phyloP scores from a whole-genome alignment of 805 yeast genomes.

The Candida orba region DNA sequence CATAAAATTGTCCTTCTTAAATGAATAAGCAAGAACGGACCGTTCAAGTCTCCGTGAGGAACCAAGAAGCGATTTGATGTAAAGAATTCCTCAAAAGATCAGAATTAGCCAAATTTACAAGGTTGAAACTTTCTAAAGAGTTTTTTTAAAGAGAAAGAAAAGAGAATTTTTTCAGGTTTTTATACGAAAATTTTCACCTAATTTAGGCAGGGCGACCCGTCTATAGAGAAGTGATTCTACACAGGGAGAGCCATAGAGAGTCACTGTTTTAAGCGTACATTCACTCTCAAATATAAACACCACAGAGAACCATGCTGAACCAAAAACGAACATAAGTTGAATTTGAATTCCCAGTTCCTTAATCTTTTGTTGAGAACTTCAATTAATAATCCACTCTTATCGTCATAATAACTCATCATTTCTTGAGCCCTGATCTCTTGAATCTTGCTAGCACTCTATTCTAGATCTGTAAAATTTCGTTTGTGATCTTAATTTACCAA shows the following conservation, averaged over 20 bases:
- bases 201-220: too few species aligned
- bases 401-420: conserved; percentile 95
- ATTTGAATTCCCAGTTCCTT: conserved; percentile 57
- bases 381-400: conserved; percentile 78
- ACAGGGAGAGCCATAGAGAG: too few species aligned
- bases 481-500: conserved; percentile 70
- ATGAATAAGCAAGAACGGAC: conserved; percentile 11
- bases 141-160: neutral
- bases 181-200: too few species aligned
- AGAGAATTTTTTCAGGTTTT: too few species aligned
- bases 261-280: too few species aligned
- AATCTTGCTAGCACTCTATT: conserved; percentile 57
- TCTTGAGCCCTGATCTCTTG: conserved; percentile 82
- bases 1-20: conserved; percentile 8
- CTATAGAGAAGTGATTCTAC: too few species aligned
- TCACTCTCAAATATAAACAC: conserved; percentile 12
- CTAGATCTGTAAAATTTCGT: conserved; percentile 35
- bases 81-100: neutral
- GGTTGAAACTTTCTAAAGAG: conserved; percentile 11
- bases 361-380: conserved; percentile 49
- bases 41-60: neutral
- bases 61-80: neutral
- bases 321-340: conserved; percentile 69
- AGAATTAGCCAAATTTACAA: conserved; percentile 2
- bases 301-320: conserved; percentile 60